phyloP scores from a whole-genome alignment of 345 rosid genomes.

The Sonneratia alba region DNA sequence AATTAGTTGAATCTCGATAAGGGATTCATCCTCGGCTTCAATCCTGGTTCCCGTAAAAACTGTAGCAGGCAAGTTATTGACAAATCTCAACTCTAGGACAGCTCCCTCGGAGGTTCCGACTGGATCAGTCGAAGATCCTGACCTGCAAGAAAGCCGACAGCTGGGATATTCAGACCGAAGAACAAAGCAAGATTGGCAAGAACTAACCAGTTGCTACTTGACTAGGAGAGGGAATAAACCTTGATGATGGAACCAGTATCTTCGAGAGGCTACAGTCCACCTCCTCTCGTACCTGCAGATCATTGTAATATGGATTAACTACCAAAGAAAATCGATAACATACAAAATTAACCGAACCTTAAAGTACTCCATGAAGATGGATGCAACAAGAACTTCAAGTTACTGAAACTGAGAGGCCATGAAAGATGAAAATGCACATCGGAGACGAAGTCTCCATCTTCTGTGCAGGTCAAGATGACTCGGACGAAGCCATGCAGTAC shows the following conservation, averaged over 20 bases:
- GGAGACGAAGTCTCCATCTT: too few relatives aligned
- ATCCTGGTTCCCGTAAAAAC: conserved; percentile 57
- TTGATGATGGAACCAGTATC: conserved; percentile 10
- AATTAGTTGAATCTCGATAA: conserved; percentile 30
- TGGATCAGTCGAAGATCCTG: conserved; percentile 17
- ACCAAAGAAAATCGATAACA: neutral
- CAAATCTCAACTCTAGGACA: conserved; percentile 34
- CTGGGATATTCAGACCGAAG: neutral
- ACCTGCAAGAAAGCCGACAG: conserved; percentile 8
- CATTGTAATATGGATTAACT: neutral
- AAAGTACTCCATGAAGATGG: neutral
- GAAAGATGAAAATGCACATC: too few relatives aligned
- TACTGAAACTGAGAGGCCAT: neutral
- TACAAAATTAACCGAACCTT: neutral
- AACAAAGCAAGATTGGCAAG: neutral
- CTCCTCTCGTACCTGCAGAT: conserved; percentile 42
- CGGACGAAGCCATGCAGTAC: too few relatives aligned
- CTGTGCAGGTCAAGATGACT: too few relatives aligned
- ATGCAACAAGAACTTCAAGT: neutral
- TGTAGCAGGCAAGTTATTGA: conserved; percentile 20
- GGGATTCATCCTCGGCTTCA: conserved; percentile 34
- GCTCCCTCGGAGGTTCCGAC: conserved; percentile 21
- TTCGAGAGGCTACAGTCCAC: conserved; percentile 17
- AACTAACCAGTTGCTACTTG: neutral
- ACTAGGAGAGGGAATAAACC: conserved; percentile 19